Conservation (phyloP, 2,329 filamentous ascomycete species). For the Fusarium paranaense region DNA sequence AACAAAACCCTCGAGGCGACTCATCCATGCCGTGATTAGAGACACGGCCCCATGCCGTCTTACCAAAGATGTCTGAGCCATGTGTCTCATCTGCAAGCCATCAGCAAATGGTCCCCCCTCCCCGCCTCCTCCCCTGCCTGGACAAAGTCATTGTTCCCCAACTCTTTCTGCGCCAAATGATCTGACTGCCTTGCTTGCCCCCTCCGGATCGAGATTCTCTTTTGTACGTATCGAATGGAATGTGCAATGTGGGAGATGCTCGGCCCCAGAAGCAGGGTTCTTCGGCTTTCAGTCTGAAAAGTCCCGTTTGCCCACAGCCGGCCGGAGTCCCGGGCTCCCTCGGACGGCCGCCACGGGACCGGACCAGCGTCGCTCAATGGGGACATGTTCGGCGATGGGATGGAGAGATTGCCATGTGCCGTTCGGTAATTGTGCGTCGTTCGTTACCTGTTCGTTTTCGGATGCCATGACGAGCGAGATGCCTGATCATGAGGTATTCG, state of each 20-base stretch:
- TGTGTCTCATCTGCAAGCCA: slow-evolving; percentile 37
- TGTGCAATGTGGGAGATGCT: slow-evolving; percentile 14
- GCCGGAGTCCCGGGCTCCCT: slow-evolving; percentile 30
- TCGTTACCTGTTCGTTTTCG: neutral
- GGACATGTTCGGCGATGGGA: slow-evolving; percentile 33
- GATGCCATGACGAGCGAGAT: neutral
- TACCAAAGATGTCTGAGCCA: slow-evolving; percentile 12
- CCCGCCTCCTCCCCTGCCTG: slow-evolving; percentile 1
- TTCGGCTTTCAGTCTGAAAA: slow-evolving; percentile 25
- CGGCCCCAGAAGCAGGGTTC: slow-evolving; percentile 31
- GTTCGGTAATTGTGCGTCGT: neutral
- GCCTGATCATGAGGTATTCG: neutral
- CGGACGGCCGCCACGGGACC: slow-evolving; percentile 21
- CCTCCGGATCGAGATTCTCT: neutral
- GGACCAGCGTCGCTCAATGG: slow-evolving; percentile 29
- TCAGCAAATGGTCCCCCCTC: slow-evolving; percentile 4
- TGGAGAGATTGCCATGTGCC: neutral
- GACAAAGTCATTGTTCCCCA: slow-evolving; percentile 20
- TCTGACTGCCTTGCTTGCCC: slow-evolving; percentile 1
- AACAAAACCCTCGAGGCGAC: neutral
- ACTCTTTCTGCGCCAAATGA: slow-evolving; percentile 21
- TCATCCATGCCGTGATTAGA: neutral
- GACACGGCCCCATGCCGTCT: neutral
- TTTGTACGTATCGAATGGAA: neutral
- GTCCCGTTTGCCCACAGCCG: slow-evolving; percentile 27